Percentiles rank a stretch among this genome's conserved stretches.
Conservation (phyloP, 164 flowering plant species). For the Annona cherimola region DNA sequence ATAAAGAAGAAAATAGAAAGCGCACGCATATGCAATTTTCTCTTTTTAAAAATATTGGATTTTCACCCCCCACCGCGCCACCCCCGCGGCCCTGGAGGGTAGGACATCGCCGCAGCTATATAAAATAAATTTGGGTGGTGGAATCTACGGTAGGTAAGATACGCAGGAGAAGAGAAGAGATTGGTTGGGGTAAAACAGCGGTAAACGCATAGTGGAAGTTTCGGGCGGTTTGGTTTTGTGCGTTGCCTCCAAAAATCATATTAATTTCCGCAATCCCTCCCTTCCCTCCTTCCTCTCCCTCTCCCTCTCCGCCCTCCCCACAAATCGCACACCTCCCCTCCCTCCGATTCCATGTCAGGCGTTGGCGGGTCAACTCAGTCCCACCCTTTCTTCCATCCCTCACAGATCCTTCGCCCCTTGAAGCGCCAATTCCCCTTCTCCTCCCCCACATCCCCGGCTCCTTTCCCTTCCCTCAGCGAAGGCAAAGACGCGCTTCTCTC, state of each 20-base stretch:
- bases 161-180: too few relatives aligned
- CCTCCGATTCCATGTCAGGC: slow-evolving; percentile 10
- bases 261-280: neutral
- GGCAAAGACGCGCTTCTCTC: neutral
- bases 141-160: too few relatives aligned
- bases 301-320: slow-evolving; percentile 6
- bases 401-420: slow-evolving; percentile 4
- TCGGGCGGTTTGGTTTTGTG: neutral
- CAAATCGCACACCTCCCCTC: neutral
- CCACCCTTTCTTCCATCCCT: slow-evolving; percentile 8
- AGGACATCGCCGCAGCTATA: too few relatives aligned
- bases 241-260: slow-evolving; percentile 2
- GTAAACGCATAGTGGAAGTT: neutral
- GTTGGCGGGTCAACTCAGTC: slow-evolving; percentile 15
- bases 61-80: too few relatives aligned
- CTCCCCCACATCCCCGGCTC: neutral
- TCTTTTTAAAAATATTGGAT: too few relatives aligned
- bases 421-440: slow-evolving; percentile 17
- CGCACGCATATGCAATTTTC: too few relatives aligned
- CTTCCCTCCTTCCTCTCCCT: slow-evolving; percentile 4
- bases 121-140: too few relatives aligned
- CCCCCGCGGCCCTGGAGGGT: too few relatives aligned
- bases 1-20: too few relatives aligned
- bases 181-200: neutral
- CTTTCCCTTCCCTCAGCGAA: slow-evolving; percentile 1